Base-by-base conservation (phyloP, 2,329 filamentous ascomycete genomes). In the Dryadomyces sulphureus region DNA sequence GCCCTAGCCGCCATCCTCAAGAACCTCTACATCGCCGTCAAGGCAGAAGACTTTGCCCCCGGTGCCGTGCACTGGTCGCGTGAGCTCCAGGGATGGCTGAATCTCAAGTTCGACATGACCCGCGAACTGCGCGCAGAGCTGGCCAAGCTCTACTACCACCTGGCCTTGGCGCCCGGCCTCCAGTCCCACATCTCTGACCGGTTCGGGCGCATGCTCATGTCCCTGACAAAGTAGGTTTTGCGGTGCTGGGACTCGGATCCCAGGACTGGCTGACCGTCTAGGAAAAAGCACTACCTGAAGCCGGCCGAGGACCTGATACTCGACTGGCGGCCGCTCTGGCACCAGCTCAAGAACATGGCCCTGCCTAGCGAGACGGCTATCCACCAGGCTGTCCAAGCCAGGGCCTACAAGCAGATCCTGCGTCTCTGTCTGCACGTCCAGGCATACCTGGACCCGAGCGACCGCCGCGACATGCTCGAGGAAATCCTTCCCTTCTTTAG, bases 31-130 rank as follows among this genome's bases (percentile, higher is more conserved):
- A 85, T 95, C 55, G 78, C 90, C 48, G 73, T 98, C 52, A 82
- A 88, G 59, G 83, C 92, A 4, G 88, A 94, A 53, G 92, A 98
- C 63, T 96, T 96, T 63, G 81, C 84, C 21, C 86, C 90, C 0
- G 92, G 92, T 30, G 92, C 90, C 24, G 72, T 94, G 50, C 90
- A 98, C 64, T 98, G 92, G 92, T 95, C 92, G 16, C 80, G 90
- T 54, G 92, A 98, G 73, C 80, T 98, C 41, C 79, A 89, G 59
- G 86, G 84, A 63, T 98, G 93, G 92, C 72, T 98, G 54, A 84
- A 83, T 45, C 78, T 98, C 63, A 98, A 98, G 70, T 98, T 98
- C 60, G 90, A 98, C 65, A 87, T 94, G 60, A 86, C 87, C 41
- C 79, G 85, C 56, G 81, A 83, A 59, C 79, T 89, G 54, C 76